These are phyloP conservation scores for Tilletiopsis washingtonensis DNA, from an alignment of 1,284 basidiomycete genomes.

Conservation along the genomic window DNA sequence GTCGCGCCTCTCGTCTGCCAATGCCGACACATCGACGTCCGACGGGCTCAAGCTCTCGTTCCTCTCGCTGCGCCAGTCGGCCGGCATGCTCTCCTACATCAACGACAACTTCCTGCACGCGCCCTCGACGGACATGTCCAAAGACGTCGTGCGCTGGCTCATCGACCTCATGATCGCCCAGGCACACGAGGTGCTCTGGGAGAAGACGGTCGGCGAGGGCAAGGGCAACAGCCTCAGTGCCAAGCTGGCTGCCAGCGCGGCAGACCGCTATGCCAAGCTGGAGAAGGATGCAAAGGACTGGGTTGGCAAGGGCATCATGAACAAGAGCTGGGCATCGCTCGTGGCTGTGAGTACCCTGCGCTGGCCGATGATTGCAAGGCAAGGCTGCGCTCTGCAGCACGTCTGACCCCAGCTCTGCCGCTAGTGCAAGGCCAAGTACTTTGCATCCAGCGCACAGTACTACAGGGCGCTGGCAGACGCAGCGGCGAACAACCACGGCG, in stretches of 20 bases:
- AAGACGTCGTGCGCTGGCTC: slow-evolving; percentile 88
- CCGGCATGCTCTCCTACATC: slow-evolving; percentile 96
- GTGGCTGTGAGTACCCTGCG: slow-evolving; percentile 58
- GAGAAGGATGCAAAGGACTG: slow-evolving; percentile 90
- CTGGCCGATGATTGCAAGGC: neutral
- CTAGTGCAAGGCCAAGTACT: slow-evolving; percentile 89
- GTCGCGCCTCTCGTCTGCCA: slow-evolving; percentile 48
- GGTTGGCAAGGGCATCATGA: slow-evolving; percentile 87
- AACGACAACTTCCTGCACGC: slow-evolving; percentile 99
- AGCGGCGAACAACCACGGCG: slow-evolving; percentile 71
- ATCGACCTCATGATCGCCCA: slow-evolving; percentile 80
- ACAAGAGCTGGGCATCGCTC: slow-evolving; percentile 84
- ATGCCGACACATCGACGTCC: neutral
- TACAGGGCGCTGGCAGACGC: slow-evolving; percentile 74
- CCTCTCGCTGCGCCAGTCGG: slow-evolving; percentile 81
- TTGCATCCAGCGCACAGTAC: slow-evolving; percentile 77
- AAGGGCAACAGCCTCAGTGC: slow-evolving; percentile 67
- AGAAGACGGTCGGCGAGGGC: slow-evolving; percentile 65
- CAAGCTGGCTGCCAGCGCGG: slow-evolving; percentile 78
- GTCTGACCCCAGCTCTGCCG: too few species aligned
- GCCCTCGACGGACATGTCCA: slow-evolving; percentile 88
- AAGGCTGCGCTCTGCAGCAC: slow-evolving; percentile 5
- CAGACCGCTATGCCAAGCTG: slow-evolving; percentile 68
- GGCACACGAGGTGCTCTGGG: slow-evolving; percentile 91
- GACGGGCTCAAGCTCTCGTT: slow-evolving; percentile 94